Evolutionary conservation across 768 basidiomycete genomes (phyloP).

Genomic region (Russula foetens): DNA sequence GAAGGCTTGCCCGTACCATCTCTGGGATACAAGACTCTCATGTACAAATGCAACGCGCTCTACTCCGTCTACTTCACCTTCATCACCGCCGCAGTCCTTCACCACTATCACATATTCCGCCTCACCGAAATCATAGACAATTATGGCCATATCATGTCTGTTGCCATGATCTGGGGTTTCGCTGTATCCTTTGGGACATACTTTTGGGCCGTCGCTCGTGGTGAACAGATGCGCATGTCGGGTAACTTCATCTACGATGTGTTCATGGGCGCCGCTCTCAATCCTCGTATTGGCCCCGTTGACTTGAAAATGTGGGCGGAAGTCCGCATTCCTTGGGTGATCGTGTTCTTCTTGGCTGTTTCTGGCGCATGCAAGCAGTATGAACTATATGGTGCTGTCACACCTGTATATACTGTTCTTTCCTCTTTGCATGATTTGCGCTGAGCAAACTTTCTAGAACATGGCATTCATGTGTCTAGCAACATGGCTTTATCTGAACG

Average conservation of each 20-base stretch:
- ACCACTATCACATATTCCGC: conserved; percentile 76
- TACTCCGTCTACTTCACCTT: conserved; percentile 78
- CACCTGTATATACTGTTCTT: conserved; percentile 52
- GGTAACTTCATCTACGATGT: conserved; percentile 91
- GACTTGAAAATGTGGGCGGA: conserved; percentile 99
- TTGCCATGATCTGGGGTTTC: conserved; percentile 89
- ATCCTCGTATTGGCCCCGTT: conserved; percentile 84
- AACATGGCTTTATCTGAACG: conserved; percentile 94
- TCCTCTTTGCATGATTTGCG: neutral
- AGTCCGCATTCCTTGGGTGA: conserved; percentile 94
- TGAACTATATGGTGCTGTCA: conserved; percentile 84
- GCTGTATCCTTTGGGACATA: conserved; percentile 75
- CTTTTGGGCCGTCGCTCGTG: conserved; percentile 64
- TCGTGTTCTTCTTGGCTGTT: conserved; percentile 88
- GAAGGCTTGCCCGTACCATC: conserved; percentile 96
- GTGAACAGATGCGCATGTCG: conserved; percentile 87
- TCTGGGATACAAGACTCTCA: conserved; percentile 83
- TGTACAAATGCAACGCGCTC: conserved; percentile 96
- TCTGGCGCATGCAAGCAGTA: conserved; percentile 96
- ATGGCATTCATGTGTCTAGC: conserved; percentile 96
- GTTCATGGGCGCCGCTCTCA: conserved; percentile 93
- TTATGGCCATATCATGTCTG: conserved; percentile 93
- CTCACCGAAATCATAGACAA: conserved; percentile 94
- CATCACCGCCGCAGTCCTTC: conserved; percentile 62
- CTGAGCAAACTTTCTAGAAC: conserved; percentile 44